Base-by-base conservation (phyloP, 768 basidiomycete species). In the Gymnopilus junonius region DNA sequence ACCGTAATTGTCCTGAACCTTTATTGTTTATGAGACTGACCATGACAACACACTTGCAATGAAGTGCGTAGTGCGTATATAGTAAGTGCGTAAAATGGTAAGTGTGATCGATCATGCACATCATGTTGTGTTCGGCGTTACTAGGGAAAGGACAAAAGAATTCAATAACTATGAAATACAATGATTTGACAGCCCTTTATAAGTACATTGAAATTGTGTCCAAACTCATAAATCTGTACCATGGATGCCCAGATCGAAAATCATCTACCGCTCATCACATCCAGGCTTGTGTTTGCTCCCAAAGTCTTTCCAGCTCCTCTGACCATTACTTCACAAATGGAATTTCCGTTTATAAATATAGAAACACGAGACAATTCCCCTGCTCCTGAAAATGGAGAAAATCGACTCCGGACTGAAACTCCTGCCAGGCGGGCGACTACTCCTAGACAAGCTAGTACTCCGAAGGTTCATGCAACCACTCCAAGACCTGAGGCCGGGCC, bases 211-310 rank as follows among this genome's bases (percentile, higher is more conserved):
- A 32, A 21, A 55, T 12, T 48, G 58, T 0, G 34, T 55, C 58
- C 59, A 39, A 39, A 39, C 37, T 12, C 8, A 39, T 37, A 48
- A 3, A 29, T 21, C 12, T 8, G 55, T 39, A 54, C 62, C 45
- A 65, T 40, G 59, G 45, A 55, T 34, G 55, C 58, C n/a, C 58
- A 59, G 29, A 32, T 59, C 17, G 32, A 58, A 61, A 32, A 58
- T 34, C 45, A 65, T 31, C 20, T 60, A 53, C 55, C 59, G n/a
- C 59, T 58, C 29, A 42, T 55, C 34, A 39, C 58, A 29, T 7
- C 63, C 39, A 35, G 50, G n/a, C 56, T 58, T 31, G 23, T 58
- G 2, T 58, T 58, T n/a, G 39, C 12, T 55, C 63, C 43, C 32
- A 54, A 29, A 55, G 58, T 10, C 20, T 14, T 17, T 55, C 39